These are phyloP conservation scores for Heterobasidion parviporum DNA, from an alignment of 1,284 basidiomycete species.

Conservation along the genomic window DNA sequence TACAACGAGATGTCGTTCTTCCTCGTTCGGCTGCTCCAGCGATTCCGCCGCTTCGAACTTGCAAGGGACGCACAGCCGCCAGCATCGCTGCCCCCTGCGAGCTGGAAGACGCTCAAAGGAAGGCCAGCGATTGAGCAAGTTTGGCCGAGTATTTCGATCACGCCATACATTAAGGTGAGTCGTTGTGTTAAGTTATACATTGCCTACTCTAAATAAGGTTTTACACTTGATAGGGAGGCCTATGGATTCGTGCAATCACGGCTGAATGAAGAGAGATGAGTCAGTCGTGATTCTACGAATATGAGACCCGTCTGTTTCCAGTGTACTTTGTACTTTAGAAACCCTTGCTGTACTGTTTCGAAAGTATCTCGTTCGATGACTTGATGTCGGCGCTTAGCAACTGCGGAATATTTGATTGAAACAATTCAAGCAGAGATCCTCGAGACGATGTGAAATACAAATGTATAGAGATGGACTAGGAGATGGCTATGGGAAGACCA, in stretches of 20 bases:
- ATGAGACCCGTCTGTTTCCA: too few species aligned
- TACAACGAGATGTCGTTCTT: conserved; percentile 67
- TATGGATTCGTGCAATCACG: background rate
- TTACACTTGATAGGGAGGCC: background rate
- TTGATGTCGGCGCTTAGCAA: too few species aligned
- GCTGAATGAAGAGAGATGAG: background rate
- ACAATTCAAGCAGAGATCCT: too few species aligned
- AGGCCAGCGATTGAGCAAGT: conserved; percentile 21
- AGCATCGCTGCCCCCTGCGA: conserved; percentile 46
- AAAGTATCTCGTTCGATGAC: too few species aligned
- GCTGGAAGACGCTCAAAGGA: conserved; percentile 17
- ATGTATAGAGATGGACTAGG: too few species aligned
- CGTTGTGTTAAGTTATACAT: background rate
- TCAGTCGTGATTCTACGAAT: too few species aligned
- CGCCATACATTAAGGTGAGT: conserved; percentile 1
- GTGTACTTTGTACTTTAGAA: too few species aligned
- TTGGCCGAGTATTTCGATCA: conserved; percentile 4
- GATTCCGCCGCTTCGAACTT: conserved; percentile 50
- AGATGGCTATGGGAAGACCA: too few species aligned
- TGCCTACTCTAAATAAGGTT: background rate
- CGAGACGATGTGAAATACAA: too few species aligned
- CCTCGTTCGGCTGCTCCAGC: conserved; percentile 56
- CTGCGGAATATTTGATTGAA: too few species aligned
- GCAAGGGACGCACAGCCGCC: conserved; percentile 53
- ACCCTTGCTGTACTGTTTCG: too few species aligned